Evolutionary conservation across 495 filamentous ascomycete genomes (phyloP).

Genomic region (Talaromyces adpressus): DNA sequence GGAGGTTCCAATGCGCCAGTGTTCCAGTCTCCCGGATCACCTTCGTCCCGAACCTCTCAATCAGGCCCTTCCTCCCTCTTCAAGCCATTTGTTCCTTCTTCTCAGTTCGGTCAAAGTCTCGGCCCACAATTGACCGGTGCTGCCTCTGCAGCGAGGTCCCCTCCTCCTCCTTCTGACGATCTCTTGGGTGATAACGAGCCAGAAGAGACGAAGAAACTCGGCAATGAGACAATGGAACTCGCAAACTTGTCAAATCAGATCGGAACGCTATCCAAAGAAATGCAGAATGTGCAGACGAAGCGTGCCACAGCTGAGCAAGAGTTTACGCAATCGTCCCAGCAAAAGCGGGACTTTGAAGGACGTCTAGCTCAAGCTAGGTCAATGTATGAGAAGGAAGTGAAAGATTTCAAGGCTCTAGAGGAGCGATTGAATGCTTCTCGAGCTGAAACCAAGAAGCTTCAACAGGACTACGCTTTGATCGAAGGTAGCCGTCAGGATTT

Average conservation of each 20-base stretch:
- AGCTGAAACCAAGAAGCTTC: conserved; percentile 74
- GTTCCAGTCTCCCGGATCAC: conserved; percentile 35
- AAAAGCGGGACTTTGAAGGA: conserved; percentile 87
- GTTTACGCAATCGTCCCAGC: conserved; percentile 65
- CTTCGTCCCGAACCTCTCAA: conserved; percentile 28
- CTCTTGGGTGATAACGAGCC: conserved; percentile 91
- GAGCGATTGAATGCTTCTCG: conserved; percentile 69
- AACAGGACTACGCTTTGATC: conserved; percentile 71
- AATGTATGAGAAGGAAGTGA: conserved; percentile 89
- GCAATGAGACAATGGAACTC: conserved; percentile 83
- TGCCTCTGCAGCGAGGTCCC: conserved; percentile 44
- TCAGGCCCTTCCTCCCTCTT: conserved; percentile 47
- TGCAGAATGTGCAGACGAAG: conserved; percentile 83
- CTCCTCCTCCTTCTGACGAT: conserved; percentile 65
- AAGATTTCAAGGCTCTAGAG: conserved; percentile 76
- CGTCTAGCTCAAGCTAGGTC: conserved; percentile 75
- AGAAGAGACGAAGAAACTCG: conserved; percentile 80
- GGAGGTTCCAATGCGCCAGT: conserved; percentile 13
- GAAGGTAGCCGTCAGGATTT: conserved; percentile 80
- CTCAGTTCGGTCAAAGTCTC: conserved; percentile 79
- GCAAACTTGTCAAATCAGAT: conserved; percentile 96
- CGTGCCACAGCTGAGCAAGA: conserved; percentile 69
- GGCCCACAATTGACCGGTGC: conserved; percentile 72
- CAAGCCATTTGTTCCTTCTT: conserved; percentile 87
- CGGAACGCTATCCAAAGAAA: conserved; percentile 80